These are phyloP conservation scores for Suillus discolor DNA, from an alignment of 768 basidiomycete species.

Conservation along the genomic window DNA sequence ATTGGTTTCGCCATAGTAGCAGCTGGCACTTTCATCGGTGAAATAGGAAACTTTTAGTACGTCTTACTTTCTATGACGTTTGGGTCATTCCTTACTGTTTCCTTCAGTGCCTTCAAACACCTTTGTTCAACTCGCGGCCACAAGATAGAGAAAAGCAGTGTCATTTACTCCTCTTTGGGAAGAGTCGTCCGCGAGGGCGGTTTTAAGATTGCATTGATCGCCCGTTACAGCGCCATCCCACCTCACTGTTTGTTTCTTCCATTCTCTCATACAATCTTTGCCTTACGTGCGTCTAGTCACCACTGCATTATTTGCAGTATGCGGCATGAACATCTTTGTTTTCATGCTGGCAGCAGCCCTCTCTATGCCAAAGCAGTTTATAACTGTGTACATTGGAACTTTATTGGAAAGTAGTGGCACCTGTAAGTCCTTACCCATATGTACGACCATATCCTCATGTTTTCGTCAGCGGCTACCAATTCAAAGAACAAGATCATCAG, in stretches of 20 bases:
- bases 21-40: conserved; percentile 82
- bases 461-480: conserved; percentile 28
- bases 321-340: conserved; percentile 80
- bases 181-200: conserved; percentile 84
- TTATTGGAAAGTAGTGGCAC: conserved; percentile 55
- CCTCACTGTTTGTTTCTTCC: conserved; percentile 66
- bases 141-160: conserved; percentile 63
- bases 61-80: conserved; percentile 28
- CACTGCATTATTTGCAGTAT: conserved; percentile 85
- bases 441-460: background rate
- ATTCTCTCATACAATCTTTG: background rate
- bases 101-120: conserved; percentile 76
- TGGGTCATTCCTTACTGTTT: conserved; percentile 15
- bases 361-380: conserved; percentile 88
- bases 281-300: conserved; percentile 56
- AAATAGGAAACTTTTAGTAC: conserved; percentile 87
- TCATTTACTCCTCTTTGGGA: conserved; percentile 63
- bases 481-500: conserved; percentile 65
- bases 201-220: conserved; percentile 79
- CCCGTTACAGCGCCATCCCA: conserved; percentile 80
- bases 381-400: conserved; percentile 90
- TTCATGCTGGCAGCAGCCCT: conserved; percentile 81
- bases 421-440: conserved; percentile 17
- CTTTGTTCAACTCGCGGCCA: conserved; percentile 75
- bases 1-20: conserved; percentile 84